Conservation (phyloP, 352 stramenopile species). For the Blastocystis sp. region DNA sequence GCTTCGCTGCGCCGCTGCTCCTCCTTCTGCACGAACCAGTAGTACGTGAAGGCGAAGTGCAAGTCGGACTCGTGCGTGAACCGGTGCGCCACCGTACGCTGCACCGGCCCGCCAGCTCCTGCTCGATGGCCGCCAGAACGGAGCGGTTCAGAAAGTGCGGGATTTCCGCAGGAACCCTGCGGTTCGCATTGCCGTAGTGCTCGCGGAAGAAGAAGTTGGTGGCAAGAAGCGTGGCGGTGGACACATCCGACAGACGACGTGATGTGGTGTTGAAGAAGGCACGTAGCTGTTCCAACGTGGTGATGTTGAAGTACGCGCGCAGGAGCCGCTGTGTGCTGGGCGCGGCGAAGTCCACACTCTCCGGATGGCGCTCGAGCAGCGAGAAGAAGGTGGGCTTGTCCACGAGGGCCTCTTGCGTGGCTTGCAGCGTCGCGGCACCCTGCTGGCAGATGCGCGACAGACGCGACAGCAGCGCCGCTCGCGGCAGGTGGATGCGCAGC, state of each 20-base stretch:
- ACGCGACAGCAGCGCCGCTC: neutral
- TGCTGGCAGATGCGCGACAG: neutral
- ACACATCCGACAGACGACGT: slow-evolving; percentile 77
- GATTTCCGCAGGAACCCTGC: slow-evolving; percentile 88
- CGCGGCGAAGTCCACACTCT: neutral
- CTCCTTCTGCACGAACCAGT: slow-evolving; percentile 86
- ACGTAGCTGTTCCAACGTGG: neutral
- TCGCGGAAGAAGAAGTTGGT: slow-evolving; percentile 87
- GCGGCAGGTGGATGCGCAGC: neutral
- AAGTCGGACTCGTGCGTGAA: slow-evolving; percentile 87
- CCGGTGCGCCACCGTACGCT: slow-evolving; percentile 80
- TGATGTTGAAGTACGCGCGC: neutral
- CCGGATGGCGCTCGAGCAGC: neutral
- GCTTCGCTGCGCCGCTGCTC: slow-evolving; percentile 77
- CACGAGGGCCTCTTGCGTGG: neutral
- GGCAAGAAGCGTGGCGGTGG: slow-evolving; percentile 84
- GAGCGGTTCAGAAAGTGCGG: slow-evolving; percentile 85
- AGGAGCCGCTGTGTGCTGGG: neutral
- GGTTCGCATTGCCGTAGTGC: slow-evolving; percentile 78
- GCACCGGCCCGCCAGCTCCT: slow-evolving; percentile 74
- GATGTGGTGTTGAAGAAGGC: neutral
- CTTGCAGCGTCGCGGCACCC: neutral
- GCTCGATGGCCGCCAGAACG: slow-evolving; percentile 84
- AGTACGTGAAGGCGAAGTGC: slow-evolving; percentile 91
- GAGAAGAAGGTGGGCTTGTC: neutral